Conservation (phyloP, 768 basidiomycete species). For the Rhizopogon sp. region DNA sequence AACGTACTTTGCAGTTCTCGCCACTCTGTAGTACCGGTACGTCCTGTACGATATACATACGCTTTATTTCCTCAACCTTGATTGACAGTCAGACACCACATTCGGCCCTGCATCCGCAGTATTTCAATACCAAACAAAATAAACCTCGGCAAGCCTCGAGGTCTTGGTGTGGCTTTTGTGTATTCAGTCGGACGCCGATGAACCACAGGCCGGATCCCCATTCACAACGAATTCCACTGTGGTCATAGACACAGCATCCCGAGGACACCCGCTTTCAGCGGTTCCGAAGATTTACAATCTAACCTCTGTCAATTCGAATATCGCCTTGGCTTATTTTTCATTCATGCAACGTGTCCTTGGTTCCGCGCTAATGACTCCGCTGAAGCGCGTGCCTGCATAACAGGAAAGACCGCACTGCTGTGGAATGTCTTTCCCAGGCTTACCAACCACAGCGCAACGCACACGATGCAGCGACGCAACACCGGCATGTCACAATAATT, state of each 20-base stretch:
- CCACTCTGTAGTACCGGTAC: not conserved
- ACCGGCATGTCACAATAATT: conserved; percentile 14
- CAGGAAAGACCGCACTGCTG: not conserved
- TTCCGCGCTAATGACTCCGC: conserved; percentile 22
- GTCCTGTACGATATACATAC: conserved; percentile 4
- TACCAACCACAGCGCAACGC: conserved; percentile 7
- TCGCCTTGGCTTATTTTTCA: conserved; percentile 7
- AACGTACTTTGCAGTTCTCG: not conserved
- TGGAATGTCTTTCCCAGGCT: conserved; percentile 15
- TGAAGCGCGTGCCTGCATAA: conserved; percentile 5
- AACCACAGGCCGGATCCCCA: conserved; percentile 14
- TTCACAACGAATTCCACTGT: conserved; percentile 4
- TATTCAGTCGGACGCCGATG: conserved; percentile 24
- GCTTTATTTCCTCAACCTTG: conserved; percentile 8
- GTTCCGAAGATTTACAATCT: not conserved
- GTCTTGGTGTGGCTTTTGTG: conserved; percentile 27
- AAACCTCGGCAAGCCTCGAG: conserved; percentile 25
- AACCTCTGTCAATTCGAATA: conserved; percentile 10
- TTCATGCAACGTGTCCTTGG: conserved; percentile 24
- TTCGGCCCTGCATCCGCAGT: conserved; percentile 29
- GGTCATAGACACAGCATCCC: not conserved
- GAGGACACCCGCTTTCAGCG: not conserved
- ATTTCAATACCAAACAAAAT: conserved; percentile 23
- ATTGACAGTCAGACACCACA: conserved; percentile 10
- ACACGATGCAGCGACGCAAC: conserved; percentile 5